Evolutionary conservation across 768 basidiomycete genomes (phyloP), one percentile per base, ranked within the genome.

Genomic region (Boletellus ananiceps): DNA sequence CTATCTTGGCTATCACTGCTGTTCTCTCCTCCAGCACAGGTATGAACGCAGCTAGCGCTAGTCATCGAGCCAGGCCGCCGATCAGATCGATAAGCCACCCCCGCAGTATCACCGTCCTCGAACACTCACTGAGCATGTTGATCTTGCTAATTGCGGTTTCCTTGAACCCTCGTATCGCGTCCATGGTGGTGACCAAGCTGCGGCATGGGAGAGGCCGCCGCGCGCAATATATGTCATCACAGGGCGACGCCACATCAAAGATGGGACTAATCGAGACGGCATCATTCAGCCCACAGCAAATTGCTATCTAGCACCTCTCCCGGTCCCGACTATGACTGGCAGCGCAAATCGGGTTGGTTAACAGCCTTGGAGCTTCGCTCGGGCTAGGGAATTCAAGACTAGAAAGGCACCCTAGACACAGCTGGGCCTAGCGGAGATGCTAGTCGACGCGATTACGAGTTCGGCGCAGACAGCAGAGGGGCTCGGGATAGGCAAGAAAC

Each of bases 11-110:
- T 34, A 86, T 85, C n/a, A n/a, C 8, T 2, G 61, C 58, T 8
- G 73, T 74, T 11, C 73, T 75, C 18, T 71, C 64, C 51, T 80
- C 74, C 9, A 85, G 63, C 9, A 81, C 51, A 1, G 79, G 80
- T 14, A 70, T 61, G 45, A 84, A 79, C 1, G 74, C 74, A 14
- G 64, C 63, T 34, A 72, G 57, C 19, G 81, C 82, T 83, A 52
- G 14, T 42, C 43, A 31, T 32, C 23, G 42, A 45, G n/a, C 14
- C 27, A 9, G 7, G 40, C 32, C 23, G 23, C 23, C 48, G 47
- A 39, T 48, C 49, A 29, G 31, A 44, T 39, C 46, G 37, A 40
- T 55, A 34, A 52, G 60, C 27, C 3, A 5, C 16, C 6, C 12
- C 12, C 15, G 8, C n/a, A 29, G 27, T 29, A 39, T 40, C 21